phyloP scores from a whole-genome alignment of 352 stramenopile species.

The Phytophthora fragariaefolia region DNA sequence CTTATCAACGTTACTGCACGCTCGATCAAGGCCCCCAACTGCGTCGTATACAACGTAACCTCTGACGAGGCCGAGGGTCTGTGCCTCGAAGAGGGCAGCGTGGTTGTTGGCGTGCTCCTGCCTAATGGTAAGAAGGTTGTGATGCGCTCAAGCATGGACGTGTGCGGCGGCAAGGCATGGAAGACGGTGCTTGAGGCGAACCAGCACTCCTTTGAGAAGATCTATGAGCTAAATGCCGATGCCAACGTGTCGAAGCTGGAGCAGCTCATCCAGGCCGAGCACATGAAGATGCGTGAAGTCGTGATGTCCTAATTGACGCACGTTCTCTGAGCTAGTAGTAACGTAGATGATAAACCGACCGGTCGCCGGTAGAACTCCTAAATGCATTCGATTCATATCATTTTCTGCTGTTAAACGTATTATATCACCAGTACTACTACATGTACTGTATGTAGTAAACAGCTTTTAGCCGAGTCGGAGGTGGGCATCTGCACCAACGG shows the following conservation, averaged over 20 bases:
- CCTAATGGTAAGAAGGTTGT: slow-evolving; percentile 92
- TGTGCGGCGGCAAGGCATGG: slow-evolving; percentile 95
- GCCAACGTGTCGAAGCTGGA: slow-evolving; percentile 88
- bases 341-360: slow-evolving; percentile 37
- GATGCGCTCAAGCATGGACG: slow-evolving; percentile 92
- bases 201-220: slow-evolving; percentile 94
- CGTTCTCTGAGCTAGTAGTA: slow-evolving; percentile 31
- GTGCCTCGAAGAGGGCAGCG: slow-evolving; percentile 91
- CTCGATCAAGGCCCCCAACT: slow-evolving; percentile 94
- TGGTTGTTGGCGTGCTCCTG: slow-evolving; percentile 94
- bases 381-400: slow-evolving; percentile 32
- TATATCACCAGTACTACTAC: background rate
- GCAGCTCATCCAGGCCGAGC: slow-evolving; percentile 85
- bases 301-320: slow-evolving; percentile 59
- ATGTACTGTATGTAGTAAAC: too few relatives aligned
- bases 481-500: too few relatives aligned
- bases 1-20: slow-evolving; percentile 98
- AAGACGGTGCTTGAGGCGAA: slow-evolving; percentile 94
- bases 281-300: slow-evolving; percentile 78
- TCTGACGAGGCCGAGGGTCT: slow-evolving; percentile 91
- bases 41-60: slow-evolving; percentile 98
- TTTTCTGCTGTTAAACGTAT: background rate
- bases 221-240: slow-evolving; percentile 94
- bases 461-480: too few relatives aligned
- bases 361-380: slow-evolving; percentile 37